These are phyloP conservation scores for Neurospora pannonica DNA, from an alignment of 495 filamentous ascomycete species.

Conservation along the genomic window DNA sequence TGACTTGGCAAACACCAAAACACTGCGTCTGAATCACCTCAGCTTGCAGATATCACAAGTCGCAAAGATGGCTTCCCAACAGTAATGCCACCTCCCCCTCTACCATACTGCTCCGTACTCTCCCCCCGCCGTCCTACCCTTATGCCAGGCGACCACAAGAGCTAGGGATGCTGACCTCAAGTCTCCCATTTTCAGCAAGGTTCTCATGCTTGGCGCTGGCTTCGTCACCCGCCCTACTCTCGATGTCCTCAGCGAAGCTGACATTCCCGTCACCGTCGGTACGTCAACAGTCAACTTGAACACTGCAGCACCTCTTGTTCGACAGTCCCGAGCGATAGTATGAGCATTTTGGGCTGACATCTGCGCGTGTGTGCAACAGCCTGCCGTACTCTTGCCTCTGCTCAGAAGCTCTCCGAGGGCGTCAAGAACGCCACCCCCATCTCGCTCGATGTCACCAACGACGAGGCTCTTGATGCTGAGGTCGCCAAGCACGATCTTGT, in stretches of 20 bases:
- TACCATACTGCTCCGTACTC: not conserved
- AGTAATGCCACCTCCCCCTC: slow-evolving; percentile 11
- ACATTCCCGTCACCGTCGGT: slow-evolving; percentile 77
- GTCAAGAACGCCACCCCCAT: slow-evolving; percentile 63
- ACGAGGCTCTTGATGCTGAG: slow-evolving; percentile 63
- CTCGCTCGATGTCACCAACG: slow-evolving; percentile 73
- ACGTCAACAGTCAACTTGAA: slow-evolving; percentile 21
- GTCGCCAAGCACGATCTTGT: slow-evolving; percentile 70
- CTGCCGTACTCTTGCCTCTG: slow-evolving; percentile 72
- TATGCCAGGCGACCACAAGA: not conserved
- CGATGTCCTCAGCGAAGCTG: slow-evolving; percentile 64
- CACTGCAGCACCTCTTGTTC: slow-evolving; percentile 1
- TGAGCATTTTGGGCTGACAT: not conserved
- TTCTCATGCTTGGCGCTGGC: slow-evolving; percentile 67
- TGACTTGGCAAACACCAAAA: not conserved
- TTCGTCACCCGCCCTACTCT: slow-evolving; percentile 78
- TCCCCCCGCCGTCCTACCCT: not conserved
- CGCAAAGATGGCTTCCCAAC: slow-evolving; percentile 22
- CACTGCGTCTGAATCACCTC: slow-evolving; percentile 6
- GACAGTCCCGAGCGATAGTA: not conserved
- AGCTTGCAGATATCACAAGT: not conserved
- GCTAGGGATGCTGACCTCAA: not conserved
- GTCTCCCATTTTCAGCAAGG: slow-evolving; percentile 23
- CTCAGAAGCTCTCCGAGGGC: slow-evolving; percentile 62
- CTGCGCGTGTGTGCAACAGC: slow-evolving; percentile 37